Evolutionary conservation across 805 yeast genomes (phyloP), one percentile per base, ranked within the genome.

Genomic region (Candida pini): DNA sequence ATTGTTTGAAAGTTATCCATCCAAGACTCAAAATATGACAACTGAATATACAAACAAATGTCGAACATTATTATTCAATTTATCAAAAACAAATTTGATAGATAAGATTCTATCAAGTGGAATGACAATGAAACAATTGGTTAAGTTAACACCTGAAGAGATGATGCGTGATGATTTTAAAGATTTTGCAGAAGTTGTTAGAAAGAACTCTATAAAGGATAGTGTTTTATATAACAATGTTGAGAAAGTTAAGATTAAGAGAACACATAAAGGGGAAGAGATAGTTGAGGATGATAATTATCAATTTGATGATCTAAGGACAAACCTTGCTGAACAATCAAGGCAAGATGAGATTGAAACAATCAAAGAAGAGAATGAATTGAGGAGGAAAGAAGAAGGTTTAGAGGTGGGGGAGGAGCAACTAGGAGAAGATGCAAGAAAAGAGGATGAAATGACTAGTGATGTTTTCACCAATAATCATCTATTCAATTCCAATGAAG

Each of bases 261-360:
- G 87, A 48, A 85, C 96, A 3, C 95, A 87, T 54, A 84, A 82
- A 55, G 96, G 96, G 18, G 95, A 88, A 41, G 89, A 83, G 51
- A 56, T 83, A n/a, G 69, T 85, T 5, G 94, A 82, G 27, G 73
- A 68, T 17, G 73, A 67, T 26, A n/a, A n/a, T n/a, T 55, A 53
- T 31, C 56, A 53, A 24, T 50, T 53, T 39, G 51, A 49, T 34
- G 49, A 49, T 30, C 33, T 46, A 9, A 42, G 28, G 8, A 37
- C 49, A 5, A 36, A 38, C 31, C 38, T 40, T 24, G 49, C 45
- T 13, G 50, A 48, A 17, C 48, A 49, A 40, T 40, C 46, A 13
- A 39, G 54, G 34, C 36, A 47, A 30, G 48, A 48, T 31, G 57
- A 51, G 39, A 49, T 52, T 25, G 58, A 53, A 26, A 36, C 40